Conservation (phyloP, 306 rosid genomes). For the Quercus dentata region DNA sequence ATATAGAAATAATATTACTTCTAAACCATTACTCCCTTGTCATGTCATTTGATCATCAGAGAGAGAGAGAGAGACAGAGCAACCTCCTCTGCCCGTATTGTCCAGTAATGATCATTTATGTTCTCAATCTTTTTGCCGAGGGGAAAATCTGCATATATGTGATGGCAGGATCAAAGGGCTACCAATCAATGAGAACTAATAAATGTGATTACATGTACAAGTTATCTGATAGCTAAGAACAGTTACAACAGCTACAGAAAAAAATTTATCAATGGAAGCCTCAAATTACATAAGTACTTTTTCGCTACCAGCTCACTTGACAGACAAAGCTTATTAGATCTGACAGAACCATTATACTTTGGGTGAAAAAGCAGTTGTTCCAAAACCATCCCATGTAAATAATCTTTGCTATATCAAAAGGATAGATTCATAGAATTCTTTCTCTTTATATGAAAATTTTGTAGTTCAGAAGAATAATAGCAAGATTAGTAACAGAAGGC, state of each 20-base stretch:
- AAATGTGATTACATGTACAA: background rate
- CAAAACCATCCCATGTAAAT: background rate
- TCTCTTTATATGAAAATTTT: background rate
- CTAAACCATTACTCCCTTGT: background rate
- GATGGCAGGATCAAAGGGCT: constrained; percentile 2
- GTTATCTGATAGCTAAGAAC: background rate
- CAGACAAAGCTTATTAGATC: background rate
- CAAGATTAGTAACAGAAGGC: constrained; percentile 5
- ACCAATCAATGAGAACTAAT: constrained; percentile 1
- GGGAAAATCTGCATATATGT: constrained; percentile 61
- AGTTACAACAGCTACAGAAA: background rate
- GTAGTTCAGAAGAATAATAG: background rate
- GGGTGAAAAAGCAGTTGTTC: background rate
- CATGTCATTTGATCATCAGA: background rate
- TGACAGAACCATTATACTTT: background rate
- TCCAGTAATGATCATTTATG: constrained; percentile 92
- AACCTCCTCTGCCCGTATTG: constrained; percentile 90
- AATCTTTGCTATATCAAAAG: background rate
- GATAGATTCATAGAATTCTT: background rate
- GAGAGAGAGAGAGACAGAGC: constrained; percentile 18
- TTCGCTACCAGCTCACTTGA: background rate
- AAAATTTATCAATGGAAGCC: background rate
- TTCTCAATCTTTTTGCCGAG: constrained; percentile 75
- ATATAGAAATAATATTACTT: background rate
- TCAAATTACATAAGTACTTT: background rate